A percentile compares a stretch with the other conserved stretches of the same genome.
phyloP scores from a whole-genome alignment of 2,329 filamentous ascomycete species.

The Botrytis paeoniae region DNA sequence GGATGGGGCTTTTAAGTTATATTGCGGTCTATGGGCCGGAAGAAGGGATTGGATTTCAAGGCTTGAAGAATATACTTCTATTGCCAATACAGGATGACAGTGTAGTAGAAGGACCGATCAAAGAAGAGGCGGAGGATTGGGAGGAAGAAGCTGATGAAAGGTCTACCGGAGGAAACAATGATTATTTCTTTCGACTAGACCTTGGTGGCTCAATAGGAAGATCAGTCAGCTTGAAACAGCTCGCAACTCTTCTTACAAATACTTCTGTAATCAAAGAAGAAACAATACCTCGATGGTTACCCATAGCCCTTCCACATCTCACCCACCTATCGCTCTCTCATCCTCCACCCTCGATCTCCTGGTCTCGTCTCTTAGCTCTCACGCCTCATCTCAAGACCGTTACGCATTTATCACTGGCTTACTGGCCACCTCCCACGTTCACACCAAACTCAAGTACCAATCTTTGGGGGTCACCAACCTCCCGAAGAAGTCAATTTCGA shows the following conservation, averaged over 20 bases:
- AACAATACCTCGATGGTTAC: slow-evolving; percentile 25
- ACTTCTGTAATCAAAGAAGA: slow-evolving; percentile 14
- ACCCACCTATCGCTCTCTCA: slow-evolving; percentile 59
- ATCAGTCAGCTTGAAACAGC: slow-evolving; percentile 51
- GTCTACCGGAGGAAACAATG: slow-evolving; percentile 39
- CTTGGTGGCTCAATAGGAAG: slow-evolving; percentile 51
- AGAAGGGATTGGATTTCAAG: slow-evolving; percentile 49
- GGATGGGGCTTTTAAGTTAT: slow-evolving; percentile 51
- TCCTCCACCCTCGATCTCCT: slow-evolving; percentile 45
- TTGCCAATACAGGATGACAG: slow-evolving; percentile 28
- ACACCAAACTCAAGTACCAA: slow-evolving; percentile 52
- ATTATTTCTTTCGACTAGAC: slow-evolving; percentile 52
- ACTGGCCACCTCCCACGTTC: slow-evolving; percentile 60
- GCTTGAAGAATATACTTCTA: slow-evolving; percentile 48
- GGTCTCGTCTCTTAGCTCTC: slow-evolving; percentile 57
- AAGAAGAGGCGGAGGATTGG: slow-evolving; percentile 28
- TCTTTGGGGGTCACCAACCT: slow-evolving; percentile 45
- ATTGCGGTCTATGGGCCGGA: slow-evolving; percentile 45
- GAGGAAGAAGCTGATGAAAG: slow-evolving; percentile 23
- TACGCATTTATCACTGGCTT: slow-evolving; percentile 60
- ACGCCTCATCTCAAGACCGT: slow-evolving; percentile 51
- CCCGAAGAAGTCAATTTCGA: slow-evolving; percentile 42
- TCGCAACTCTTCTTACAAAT: slow-evolving; percentile 36
- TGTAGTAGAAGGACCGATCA: not conserved
- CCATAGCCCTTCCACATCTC: slow-evolving; percentile 48